Conservation (phyloP, 768 basidiomycete genomes). For the Galerina sulciceps region DNA sequence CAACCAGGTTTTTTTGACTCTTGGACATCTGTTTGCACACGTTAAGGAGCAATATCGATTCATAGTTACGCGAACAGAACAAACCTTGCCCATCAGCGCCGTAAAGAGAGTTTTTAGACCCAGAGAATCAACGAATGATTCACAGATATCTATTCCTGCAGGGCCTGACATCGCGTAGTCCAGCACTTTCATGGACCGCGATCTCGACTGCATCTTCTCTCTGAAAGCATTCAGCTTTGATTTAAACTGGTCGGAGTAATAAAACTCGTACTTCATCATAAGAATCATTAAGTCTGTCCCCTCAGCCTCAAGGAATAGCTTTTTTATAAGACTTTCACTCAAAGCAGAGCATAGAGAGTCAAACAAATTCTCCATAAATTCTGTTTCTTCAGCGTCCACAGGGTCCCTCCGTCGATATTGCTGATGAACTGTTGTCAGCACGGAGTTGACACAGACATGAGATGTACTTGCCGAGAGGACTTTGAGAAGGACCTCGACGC, state of each 20-base stretch:
- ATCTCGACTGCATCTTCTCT: slow-evolving; percentile 81
- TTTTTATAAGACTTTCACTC: slow-evolving; percentile 77
- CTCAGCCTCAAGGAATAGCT: slow-evolving; percentile 84
- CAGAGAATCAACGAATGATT: slow-evolving; percentile 83
- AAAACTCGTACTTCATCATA: slow-evolving; percentile 82
- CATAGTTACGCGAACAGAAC: neutral
- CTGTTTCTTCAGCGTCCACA: slow-evolving; percentile 83
- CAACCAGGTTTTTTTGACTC: slow-evolving; percentile 59
- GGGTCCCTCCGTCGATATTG: slow-evolving; percentile 90
- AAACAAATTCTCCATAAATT: slow-evolving; percentile 98
- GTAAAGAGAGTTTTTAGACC: slow-evolving; percentile 92
- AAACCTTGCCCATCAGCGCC: slow-evolving; percentile 93
- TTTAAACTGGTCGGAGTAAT: slow-evolving; percentile 6
- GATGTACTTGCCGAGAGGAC: slow-evolving; percentile 75
- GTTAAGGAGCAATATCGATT: neutral
- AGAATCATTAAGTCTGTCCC: slow-evolving; percentile 98
- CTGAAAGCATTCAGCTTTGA: slow-evolving; percentile 38
- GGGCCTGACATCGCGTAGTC: slow-evolving; percentile 89
- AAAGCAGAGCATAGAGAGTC: slow-evolving; percentile 88
- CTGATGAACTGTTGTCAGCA: slow-evolving; percentile 41
- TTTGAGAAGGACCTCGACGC: slow-evolving; percentile 77
- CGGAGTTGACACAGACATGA: neutral
- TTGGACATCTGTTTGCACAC: slow-evolving; percentile 47
- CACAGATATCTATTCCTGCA: slow-evolving; percentile 70
- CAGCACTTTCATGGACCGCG: slow-evolving; percentile 86